These are phyloP conservation scores for Tolypocladium endophyticum DNA, from an alignment of 2,329 filamentous ascomycete species.

Conservation along the genomic window DNA sequence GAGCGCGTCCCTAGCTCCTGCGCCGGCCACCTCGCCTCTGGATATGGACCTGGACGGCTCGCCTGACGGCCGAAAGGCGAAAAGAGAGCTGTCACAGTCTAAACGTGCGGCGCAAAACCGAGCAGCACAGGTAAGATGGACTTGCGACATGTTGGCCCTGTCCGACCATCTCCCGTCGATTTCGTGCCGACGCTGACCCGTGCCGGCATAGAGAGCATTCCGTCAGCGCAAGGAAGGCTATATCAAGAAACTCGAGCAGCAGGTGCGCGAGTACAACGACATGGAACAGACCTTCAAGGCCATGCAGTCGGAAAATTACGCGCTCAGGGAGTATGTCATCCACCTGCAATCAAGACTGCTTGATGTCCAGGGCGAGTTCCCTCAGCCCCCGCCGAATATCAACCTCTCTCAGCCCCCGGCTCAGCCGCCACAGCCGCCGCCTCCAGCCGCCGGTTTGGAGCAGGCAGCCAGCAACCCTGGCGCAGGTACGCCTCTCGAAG, in stretches of 20 bases:
- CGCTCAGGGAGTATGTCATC: conserved; percentile 85
- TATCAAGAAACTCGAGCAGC: conserved; percentile 93
- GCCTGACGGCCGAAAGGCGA: conserved; percentile 60
- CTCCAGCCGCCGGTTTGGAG: conserved; percentile 13
- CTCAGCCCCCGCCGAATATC: conserved; percentile 71
- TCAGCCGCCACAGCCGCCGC: conserved; percentile 10
- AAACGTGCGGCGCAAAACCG: conserved; percentile 95
- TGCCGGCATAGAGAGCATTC: conserved; percentile 68
- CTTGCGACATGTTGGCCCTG: not conserved
- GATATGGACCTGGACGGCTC: conserved; percentile 15
- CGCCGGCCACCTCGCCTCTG: conserved; percentile 15
- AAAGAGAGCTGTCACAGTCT: conserved; percentile 85
- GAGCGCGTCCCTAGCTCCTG: conserved; percentile 18
- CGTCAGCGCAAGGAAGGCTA: conserved; percentile 96
- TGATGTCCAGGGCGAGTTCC: conserved; percentile 73
- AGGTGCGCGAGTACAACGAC: conserved; percentile 70
- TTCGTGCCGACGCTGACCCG: not conserved
- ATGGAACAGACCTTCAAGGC: conserved; percentile 70
- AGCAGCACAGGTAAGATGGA: conserved; percentile 75
- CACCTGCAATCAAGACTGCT: conserved; percentile 78
- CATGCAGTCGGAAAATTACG: conserved; percentile 82
- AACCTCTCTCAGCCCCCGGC: conserved; percentile 40
- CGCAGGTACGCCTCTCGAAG: conserved; percentile 31
- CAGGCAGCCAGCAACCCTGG: conserved; percentile 15
- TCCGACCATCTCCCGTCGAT: not conserved